A percentile compares a stretch with the other conserved stretches of the same genome.
Conservation (phyloP, 805 yeast species). For the Kodamaea neixiangensis region DNA sequence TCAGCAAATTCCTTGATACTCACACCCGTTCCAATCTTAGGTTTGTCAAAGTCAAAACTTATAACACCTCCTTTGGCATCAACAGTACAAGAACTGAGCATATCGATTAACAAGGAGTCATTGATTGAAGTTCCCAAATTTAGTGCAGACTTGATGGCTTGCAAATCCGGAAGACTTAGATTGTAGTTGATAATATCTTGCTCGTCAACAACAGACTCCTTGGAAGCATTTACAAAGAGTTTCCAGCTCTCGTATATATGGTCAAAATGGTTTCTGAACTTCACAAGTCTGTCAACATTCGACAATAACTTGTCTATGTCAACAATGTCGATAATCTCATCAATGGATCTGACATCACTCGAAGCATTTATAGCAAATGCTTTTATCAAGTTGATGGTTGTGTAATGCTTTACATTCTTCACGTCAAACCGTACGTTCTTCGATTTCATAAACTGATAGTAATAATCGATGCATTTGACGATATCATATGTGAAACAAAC, state of each 20-base stretch:
- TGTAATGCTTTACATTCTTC: slow-evolving; percentile 23
- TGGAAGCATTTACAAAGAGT: slow-evolving; percentile 30
- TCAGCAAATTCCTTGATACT: slow-evolving; percentile 44
- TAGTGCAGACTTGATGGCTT: slow-evolving; percentile 28
- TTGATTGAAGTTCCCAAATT: slow-evolving; percentile 31
- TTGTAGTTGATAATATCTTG: slow-evolving; percentile 17
- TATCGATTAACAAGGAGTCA: slow-evolving; percentile 41
- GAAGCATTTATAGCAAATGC: slow-evolving; percentile 30
- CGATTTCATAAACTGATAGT: slow-evolving; percentile 24
- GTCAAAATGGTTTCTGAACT: slow-evolving; percentile 32
- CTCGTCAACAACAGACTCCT: neutral
- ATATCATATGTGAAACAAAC: slow-evolving; percentile 35
- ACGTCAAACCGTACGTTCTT: slow-evolving; percentile 14
- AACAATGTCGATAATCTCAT: slow-evolving; percentile 37
- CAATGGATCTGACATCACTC: slow-evolving; percentile 9
- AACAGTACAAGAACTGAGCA: slow-evolving; percentile 39
- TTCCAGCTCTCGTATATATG: slow-evolving; percentile 35
- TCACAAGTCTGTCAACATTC: slow-evolving; percentile 28
- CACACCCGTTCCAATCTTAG: slow-evolving; percentile 29
- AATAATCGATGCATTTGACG: slow-evolving; percentile 31
- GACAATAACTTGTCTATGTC: slow-evolving; percentile 41
- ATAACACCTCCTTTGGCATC: slow-evolving; percentile 28
- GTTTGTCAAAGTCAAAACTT: slow-evolving; percentile 30
- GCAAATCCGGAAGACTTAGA: slow-evolving; percentile 31
- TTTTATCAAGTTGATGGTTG: slow-evolving; percentile 27